Evolutionary conservation across 257 asterid genomes (phyloP).

Genomic region (Leonotis leonurus): DNA sequence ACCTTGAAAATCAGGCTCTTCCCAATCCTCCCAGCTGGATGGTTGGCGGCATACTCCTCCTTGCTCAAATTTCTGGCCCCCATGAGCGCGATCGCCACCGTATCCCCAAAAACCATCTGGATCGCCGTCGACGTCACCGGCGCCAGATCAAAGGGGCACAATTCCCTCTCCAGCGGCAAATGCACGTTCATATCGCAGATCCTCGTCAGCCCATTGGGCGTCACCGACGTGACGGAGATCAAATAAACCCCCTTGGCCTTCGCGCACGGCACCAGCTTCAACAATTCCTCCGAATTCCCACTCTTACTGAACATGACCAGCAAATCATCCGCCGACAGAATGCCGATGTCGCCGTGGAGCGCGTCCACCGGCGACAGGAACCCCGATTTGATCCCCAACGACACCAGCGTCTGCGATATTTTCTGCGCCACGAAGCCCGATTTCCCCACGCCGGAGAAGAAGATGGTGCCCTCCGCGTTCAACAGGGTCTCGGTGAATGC

Average conservation of each 20-base stretch:
- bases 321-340: conserved; percentile 51
- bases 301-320: conserved; percentile 89
- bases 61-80: conserved; percentile 71
- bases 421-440: conserved; percentile 92
- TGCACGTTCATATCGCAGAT: conserved; percentile 80
- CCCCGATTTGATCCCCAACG: conserved; percentile 72
- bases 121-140: conserved; percentile 65
- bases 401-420: conserved; percentile 77
- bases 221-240: conserved; percentile 79
- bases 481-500: conserved; percentile 69
- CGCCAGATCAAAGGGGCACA: conserved; percentile 93
- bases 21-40: conserved; percentile 53
- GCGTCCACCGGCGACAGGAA: conserved; percentile 87
- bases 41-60: conserved; percentile 80
- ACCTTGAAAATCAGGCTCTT: conserved; percentile 74
- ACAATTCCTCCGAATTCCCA: conserved; percentile 76
- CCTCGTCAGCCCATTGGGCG: conserved; percentile 53
- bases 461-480: conserved; percentile 61
- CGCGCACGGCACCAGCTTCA: conserved; percentile 81
- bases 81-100: conserved; percentile 85
- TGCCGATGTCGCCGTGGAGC: conserved; percentile 95
- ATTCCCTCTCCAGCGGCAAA: conserved; percentile 82
- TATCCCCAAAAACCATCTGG: conserved; percentile 77
- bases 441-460: conserved; percentile 93
- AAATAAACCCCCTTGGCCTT: conserved; percentile 79